Base-by-base conservation (phyloP, 192 early-diverging fungal genomes). In the Coemansia sp. region DNA sequence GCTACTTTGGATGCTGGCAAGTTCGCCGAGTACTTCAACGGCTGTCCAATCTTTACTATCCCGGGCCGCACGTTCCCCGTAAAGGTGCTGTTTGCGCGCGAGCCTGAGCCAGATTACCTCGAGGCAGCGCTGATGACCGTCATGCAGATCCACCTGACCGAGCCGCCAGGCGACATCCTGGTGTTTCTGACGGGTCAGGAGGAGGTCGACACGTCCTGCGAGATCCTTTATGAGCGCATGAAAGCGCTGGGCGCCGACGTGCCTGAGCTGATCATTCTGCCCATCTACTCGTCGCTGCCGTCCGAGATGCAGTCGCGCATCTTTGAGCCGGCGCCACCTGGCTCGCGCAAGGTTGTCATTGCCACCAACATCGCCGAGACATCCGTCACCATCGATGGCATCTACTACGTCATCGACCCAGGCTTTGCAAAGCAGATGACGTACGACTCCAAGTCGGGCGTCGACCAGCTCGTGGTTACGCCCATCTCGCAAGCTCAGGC, bases 301-400 rank as follows among this genome's bases (percentile, higher is more conserved):
- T 92, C 93, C 0, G 96, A 99, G 73, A 71, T 95, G 42, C 96
- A 99, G 75, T 91, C 92, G 41, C 93, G 92, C 58, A 98, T 99
- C 60, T 99, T 99, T 70, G 89, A 92, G 55, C 86, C 89, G 15
- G 83, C 91, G 18, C 84, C 87, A 63, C 83, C 87, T 45, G 86
- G 86, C 47, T 84, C 90, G 14, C 86, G 96, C 54, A 99, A 99
- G 63, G 82, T 90, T 17, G 89, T 99, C 58, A 90, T 99, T n/a
- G 90, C 96, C n/a, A 99, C 96, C 11, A 99, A 99, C 59, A 96
- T 98, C 75, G 95, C 94, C 24, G 96, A 99, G 67, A 99, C 96
- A 2, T 97, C 96, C 1, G 71, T 97, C 24, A 98, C 96, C 9
- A 88, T 98, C 23, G 94, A 98, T 53, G 95, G 95, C 61, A 96